Percentiles rank a stretch among this genome's conserved stretches.
phyloP scores from a whole-genome alignment of 768 basidiomycete species.

The Grammothele lineata region DNA sequence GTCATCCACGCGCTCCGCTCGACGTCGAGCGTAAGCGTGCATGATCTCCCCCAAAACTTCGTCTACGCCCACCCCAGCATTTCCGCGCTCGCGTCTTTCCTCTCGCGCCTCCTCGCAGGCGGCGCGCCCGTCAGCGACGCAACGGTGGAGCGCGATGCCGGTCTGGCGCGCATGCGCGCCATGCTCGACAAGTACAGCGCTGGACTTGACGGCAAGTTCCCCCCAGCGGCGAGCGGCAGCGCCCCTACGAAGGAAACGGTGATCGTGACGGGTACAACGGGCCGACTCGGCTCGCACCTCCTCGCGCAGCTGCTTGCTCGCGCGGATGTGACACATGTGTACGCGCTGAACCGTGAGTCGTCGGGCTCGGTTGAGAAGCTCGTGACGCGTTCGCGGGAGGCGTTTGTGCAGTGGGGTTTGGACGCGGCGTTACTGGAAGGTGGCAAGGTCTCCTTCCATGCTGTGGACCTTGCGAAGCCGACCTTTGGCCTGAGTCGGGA shows the following conservation, averaged over 20 bases:
- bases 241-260: constrained; percentile 16
- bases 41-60: constrained; percentile 17
- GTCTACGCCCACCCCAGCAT: constrained; percentile 23
- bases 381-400: constrained; percentile 11
- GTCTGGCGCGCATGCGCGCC: constrained; percentile 14
- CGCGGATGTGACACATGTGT: constrained; percentile 17
- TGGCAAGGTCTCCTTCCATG: constrained; percentile 15
- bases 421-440: constrained; percentile 8
- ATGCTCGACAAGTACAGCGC: constrained; percentile 18
- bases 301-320: constrained; percentile 21
- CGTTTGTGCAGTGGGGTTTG: constrained; percentile 16
- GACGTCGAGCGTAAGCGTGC: constrained; percentile 6
- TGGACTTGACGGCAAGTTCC: constrained; percentile 6
- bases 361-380: constrained; percentile 4
- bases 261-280: constrained; percentile 31
- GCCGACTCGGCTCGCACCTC: constrained; percentile 28
- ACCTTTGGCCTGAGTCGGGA: constrained; percentile 15
- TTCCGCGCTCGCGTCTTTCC: constrained; percentile 8
- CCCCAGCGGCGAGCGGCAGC: constrained; percentile 1
- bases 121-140: constrained; percentile 2
- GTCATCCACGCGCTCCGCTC: constrained; percentile 21
- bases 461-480: constrained; percentile 17
- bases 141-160: neutral
- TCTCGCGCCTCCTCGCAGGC: constrained; percentile 6
- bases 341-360: constrained; percentile 21